Conservation (phyloP, 495 filamentous ascomycete genomes). For the Neurospora tetraspora region DNA sequence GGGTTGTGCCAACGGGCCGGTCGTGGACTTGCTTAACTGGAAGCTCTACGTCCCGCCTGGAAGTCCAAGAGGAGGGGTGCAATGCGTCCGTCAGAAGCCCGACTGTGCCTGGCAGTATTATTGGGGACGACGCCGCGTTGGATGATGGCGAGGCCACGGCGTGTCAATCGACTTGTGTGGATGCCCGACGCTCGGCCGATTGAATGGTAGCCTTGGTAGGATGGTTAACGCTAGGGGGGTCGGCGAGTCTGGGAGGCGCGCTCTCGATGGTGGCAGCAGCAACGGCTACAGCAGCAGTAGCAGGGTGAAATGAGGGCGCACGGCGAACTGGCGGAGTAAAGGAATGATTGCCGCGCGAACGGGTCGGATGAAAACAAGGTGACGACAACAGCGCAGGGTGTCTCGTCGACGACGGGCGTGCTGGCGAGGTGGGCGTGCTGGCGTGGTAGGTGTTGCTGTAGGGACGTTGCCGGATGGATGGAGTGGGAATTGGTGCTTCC, state of each 20-base stretch:
- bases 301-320: neutral
- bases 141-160: neutral
- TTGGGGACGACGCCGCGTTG: neutral
- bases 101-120: neutral
- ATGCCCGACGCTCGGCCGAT: neutral
- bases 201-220: neutral
- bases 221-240: neutral
- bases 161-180: neutral
- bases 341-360: neutral
- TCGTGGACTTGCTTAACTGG: neutral
- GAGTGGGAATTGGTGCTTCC: neutral
- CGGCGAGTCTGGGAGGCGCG: neutral
- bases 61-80: neutral
- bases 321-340: neutral
- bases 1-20: neutral
- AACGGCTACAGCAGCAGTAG: neutral
- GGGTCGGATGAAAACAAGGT: neutral
- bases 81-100: neutral
- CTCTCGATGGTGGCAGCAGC: neutral
- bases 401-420: neutral
- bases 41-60: neutral
- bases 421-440: neutral
- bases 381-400: neutral
- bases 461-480: neutral
- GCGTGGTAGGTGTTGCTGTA: neutral